Conservation (phyloP, 495 filamentous ascomycete species). For the Talaromyces ruber region DNA sequence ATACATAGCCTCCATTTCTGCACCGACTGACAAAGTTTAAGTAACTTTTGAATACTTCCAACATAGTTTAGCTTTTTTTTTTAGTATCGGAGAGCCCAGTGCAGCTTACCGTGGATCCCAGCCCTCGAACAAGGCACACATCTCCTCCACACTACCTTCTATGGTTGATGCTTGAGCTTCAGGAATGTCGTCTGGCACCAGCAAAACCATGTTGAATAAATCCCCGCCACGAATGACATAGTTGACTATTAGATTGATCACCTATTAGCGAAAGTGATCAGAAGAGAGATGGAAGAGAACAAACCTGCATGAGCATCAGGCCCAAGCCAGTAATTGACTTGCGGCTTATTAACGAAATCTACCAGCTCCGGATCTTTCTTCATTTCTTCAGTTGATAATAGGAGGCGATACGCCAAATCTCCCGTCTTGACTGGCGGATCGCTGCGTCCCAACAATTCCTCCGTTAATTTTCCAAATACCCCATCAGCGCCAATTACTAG, state of each 20-base stretch:
- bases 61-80: conserved; percentile 4
- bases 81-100: conserved; percentile 29
- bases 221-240: conserved; percentile 52
- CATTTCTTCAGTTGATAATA: conserved; percentile 41
- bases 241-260: conserved; percentile 34
- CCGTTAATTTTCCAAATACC: conserved; percentile 37
- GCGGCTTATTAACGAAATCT: conserved; percentile 40
- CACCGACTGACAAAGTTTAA: conserved; percentile 37
- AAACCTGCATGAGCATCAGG: conserved; percentile 47
- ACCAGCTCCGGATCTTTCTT: conserved; percentile 42
- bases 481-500: conserved; percentile 52
- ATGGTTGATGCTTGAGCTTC: conserved; percentile 34
- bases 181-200: conserved; percentile 63
- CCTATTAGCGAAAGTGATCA: background rate
- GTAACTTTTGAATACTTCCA: conserved; percentile 19
- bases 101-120: conserved; percentile 48
- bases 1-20: conserved; percentile 62
- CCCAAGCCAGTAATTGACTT: conserved; percentile 66
- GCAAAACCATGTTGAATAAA: conserved; percentile 59
- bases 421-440: conserved; percentile 48
- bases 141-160: conserved; percentile 54
- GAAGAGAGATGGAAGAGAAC: background rate
- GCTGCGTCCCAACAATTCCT: conserved; percentile 27
- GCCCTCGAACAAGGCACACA: conserved; percentile 50
- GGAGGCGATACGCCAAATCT: conserved; percentile 58